Conservation (phyloP, 1,284 basidiomycete species). For the Meira nashicola region DNA sequence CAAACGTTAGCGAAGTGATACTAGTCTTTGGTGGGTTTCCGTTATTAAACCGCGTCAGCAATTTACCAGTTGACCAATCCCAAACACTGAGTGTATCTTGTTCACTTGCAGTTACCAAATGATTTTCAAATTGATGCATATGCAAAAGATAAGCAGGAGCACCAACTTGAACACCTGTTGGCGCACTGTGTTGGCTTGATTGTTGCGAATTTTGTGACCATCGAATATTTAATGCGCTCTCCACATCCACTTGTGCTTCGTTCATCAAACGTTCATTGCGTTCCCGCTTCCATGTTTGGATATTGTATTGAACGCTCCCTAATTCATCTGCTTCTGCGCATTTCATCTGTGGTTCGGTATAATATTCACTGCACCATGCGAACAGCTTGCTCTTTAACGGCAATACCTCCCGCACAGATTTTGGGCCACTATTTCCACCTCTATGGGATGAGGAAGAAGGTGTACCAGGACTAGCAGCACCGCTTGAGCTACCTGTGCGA, state of each 20-base stretch:
- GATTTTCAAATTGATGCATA: conserved; percentile 88
- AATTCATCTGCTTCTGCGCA: conserved; percentile 90
- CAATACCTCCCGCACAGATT: conserved; percentile 57
- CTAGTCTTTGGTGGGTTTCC: conserved; percentile 75
- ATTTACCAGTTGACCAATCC: conserved; percentile 81
- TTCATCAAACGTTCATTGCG: conserved; percentile 76
- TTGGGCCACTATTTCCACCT: not conserved
- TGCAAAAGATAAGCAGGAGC: conserved; percentile 59
- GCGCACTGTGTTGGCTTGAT: no score
- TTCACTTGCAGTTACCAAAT: conserved; percentile 80
- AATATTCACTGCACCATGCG: conserved; percentile 95
- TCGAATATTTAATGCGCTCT: not conserved
- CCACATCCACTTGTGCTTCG: conserved; percentile 53
- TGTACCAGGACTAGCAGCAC: not conserved
- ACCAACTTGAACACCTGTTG: conserved; percentile 64
- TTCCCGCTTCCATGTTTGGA: conserved; percentile 89
- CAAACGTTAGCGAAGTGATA: conserved; percentile 84
- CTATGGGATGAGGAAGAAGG: not conserved
- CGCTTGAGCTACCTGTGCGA: not conserved
- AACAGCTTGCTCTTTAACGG: conserved; percentile 88
- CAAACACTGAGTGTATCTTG: conserved; percentile 84
- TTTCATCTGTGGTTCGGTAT: conserved; percentile 75
- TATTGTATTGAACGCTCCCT: conserved; percentile 86
- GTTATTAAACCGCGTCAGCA: conserved; percentile 79
- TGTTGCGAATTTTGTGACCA: not conserved